These are phyloP conservation scores for Cyclocybe cylindracea DNA, from an alignment of 768 basidiomycete species.

Conservation along the genomic window DNA sequence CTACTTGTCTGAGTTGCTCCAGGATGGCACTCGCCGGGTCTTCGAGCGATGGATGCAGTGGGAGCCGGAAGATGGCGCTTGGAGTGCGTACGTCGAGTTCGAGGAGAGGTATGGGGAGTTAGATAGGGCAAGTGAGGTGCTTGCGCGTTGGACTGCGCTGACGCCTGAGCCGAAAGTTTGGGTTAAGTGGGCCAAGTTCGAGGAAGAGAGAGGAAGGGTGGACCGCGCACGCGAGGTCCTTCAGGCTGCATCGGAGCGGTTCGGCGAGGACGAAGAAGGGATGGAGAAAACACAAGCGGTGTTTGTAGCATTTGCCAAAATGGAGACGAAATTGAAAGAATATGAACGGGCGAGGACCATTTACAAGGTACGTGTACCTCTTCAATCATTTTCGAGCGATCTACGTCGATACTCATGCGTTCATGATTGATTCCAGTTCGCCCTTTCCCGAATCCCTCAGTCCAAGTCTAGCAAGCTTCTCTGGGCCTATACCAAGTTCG, in stretches of 20 bases:
- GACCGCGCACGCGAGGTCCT: constrained; percentile 87
- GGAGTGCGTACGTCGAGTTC: constrained; percentile 99
- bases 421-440: constrained; percentile 59
- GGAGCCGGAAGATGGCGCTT: constrained; percentile 99
- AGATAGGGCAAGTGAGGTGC: constrained; percentile 90
- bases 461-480: constrained; percentile 88
- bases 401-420: background rate
- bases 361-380: constrained; percentile 69
- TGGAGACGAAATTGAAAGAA: constrained; percentile 95
- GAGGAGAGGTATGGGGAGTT: constrained; percentile 91
- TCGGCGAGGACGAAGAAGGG: constrained; percentile 85
- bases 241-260: constrained; percentile 88
- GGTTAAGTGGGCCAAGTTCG: constrained; percentile 84
- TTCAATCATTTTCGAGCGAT: background rate
- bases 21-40: constrained; percentile 95
- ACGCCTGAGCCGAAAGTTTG: constrained; percentile 76
- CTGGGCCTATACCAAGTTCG: constrained; percentile 91
- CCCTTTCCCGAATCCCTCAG: constrained; percentile 84
- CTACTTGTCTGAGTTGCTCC: constrained; percentile 94
- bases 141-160: constrained; percentile 76
- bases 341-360: constrained; percentile 94
- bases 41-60: constrained; percentile 99
- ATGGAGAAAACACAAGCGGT: constrained; percentile 95
- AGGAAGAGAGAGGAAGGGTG: constrained; percentile 72
- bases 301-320: constrained; percentile 90